Conservation (phyloP, 805 yeast species). For the Suhomyces canberraensis region DNA sequence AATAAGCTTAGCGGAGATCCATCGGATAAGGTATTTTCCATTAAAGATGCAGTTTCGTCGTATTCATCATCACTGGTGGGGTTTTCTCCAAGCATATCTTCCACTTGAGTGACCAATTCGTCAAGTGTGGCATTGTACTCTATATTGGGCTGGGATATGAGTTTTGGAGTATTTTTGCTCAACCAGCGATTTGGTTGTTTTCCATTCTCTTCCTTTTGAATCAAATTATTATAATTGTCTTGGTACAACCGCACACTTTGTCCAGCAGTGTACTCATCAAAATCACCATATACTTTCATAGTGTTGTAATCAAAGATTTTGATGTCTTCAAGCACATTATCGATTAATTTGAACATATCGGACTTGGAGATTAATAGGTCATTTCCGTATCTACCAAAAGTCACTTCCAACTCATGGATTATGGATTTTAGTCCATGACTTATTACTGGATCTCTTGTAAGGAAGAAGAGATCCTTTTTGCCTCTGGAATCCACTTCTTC, state of each 20-base stretch:
- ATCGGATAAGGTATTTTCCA: constrained; percentile 10
- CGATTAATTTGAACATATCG: constrained; percentile 14
- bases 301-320: constrained; percentile 14
- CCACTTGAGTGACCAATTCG: not conserved
- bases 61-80: constrained; percentile 8
- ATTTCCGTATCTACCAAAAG: constrained; percentile 4
- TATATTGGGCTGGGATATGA: not conserved
- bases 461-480: no score
- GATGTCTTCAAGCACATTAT: constrained; percentile 15
- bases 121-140: not conserved
- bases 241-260: constrained; percentile 7
- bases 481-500: not conserved
- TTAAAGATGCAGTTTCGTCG: constrained; percentile 18
- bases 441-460: constrained; percentile 7
- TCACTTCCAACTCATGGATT: constrained; percentile 7
- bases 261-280: constrained; percentile 6
- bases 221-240: constrained; percentile 8
- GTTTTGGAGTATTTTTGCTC: no score
- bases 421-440: constrained; percentile 3
- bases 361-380: constrained; percentile 8
- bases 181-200: not conserved
- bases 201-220: constrained; percentile 5
- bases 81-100: not conserved
- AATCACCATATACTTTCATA: constrained; percentile 14
- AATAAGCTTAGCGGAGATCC: constrained; percentile 1